Conservation (phyloP, 225 moss, liverwort and hornwort genomes). For the Sphagnum contortum region DNA sequence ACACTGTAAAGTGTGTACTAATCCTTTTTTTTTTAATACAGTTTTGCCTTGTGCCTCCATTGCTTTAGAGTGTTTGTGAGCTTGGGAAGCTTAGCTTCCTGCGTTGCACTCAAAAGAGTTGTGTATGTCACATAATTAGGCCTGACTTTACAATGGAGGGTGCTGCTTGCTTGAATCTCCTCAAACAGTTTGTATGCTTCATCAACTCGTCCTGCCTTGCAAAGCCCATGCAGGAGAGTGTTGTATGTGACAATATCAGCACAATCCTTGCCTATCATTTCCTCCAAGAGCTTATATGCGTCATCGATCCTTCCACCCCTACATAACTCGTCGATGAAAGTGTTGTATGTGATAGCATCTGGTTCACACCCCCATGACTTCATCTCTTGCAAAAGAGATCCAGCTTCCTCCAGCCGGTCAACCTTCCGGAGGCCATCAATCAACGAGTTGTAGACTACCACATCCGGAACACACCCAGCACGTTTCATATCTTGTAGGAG, state of each 20-base stretch:
- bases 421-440: conserved; percentile 58
- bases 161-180: conserved; percentile 36
- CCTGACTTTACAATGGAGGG: conserved; percentile 11
- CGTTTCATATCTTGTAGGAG: conserved; percentile 50
- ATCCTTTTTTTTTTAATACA: conserved; percentile 8
- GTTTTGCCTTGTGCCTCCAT: conserved; percentile 27
- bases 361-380: conserved; percentile 35
- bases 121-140: conserved; percentile 56
- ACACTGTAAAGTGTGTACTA: no score
- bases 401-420: conserved; percentile 36
- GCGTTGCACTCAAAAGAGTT: conserved; percentile 41
- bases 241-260: conserved; percentile 49
- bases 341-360: conserved; percentile 63
- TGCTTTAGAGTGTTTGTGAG: conserved; percentile 35
- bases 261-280: conserved; percentile 40
- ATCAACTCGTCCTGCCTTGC: conserved; percentile 34
- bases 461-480: conserved; percentile 38
- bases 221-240: conserved; percentile 48
- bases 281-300: conserved; percentile 53
- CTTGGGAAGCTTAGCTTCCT: conserved; percentile 28
- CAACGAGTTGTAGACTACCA: conserved; percentile 43
- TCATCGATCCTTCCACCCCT: conserved; percentile 41
- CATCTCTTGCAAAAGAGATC: conserved; percentile 46
- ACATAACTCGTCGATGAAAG: conserved; percentile 47
- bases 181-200: conserved; percentile 43